These are phyloP conservation scores for Saccharomyces hybrid DNA, from an alignment of 1,139 yeast genomes.

Conservation along the genomic window DNA sequence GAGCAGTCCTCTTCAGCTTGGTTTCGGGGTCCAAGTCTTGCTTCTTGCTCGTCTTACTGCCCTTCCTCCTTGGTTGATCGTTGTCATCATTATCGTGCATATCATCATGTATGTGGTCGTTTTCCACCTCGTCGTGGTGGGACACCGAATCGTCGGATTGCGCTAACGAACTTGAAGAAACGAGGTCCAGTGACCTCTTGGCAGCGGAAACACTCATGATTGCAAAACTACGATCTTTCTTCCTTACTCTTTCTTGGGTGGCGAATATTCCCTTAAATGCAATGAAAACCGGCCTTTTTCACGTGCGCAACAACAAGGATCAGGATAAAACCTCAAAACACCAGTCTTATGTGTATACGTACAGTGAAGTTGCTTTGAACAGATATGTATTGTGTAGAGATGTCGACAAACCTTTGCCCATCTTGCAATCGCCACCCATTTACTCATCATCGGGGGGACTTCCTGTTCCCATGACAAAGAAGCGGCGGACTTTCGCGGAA, in stretches of 20 bases:
- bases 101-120: not conserved
- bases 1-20: constrained; percentile 80
- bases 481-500: no score
- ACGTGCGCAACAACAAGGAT: not conserved
- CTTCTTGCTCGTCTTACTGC: constrained; percentile 39
- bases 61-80: constrained; percentile 36
- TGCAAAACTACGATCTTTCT: not conserved
- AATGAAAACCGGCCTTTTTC: not conserved
- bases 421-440: not conserved
- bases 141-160: not conserved
- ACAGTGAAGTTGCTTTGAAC: not conserved
- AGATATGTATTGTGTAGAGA: not conserved
- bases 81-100: not conserved
- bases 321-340: not conserved
- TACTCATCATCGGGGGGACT: not conserved
- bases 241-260: not conserved
- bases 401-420: not conserved
- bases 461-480: not conserved
- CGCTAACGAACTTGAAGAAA: constrained; percentile 3
- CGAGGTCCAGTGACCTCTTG: constrained; percentile 15
- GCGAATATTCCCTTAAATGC: not conserved
- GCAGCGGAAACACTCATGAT: constrained; percentile 13
- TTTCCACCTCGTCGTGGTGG: not conserved
- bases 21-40: constrained; percentile 59
- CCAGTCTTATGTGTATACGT: not conserved